phyloP scores from a whole-genome alignment of 1,139 yeast species.

The Candida pseudocylindracea region DNA sequence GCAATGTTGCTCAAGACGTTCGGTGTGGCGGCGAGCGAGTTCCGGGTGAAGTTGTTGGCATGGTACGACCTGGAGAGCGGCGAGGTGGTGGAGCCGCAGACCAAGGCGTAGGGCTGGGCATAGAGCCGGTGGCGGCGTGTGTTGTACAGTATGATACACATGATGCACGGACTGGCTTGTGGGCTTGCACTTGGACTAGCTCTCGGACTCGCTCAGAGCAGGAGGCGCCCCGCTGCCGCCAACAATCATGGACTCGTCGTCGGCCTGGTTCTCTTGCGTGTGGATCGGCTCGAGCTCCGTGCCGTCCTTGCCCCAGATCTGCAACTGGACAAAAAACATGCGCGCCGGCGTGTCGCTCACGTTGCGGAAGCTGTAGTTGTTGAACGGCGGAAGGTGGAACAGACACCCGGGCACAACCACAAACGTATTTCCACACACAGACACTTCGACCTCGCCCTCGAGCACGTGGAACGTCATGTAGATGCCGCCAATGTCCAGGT shows the following conservation, averaged over 20 bases:
- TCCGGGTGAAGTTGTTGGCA: slow-evolving; percentile 60
- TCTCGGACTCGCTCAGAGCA: too few relatives aligned
- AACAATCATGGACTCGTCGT: too few relatives aligned
- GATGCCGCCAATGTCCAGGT: too few relatives aligned
- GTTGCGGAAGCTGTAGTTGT: slow-evolving; percentile 42
- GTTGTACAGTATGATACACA: too few relatives aligned
- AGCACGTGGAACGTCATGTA: slow-evolving; percentile 45
- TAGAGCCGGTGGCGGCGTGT: background rate
- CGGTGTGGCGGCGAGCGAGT: slow-evolving; percentile 86
- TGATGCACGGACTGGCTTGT: too few relatives aligned
- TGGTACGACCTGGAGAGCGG: slow-evolving; percentile 40
- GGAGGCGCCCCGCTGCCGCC: too few relatives aligned
- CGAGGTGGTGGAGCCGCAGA: slow-evolving; percentile 9
- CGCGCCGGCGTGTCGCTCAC: slow-evolving; percentile 40
- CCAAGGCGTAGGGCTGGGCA: background rate
- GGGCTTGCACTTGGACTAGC: too few relatives aligned
- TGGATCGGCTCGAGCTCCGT: background rate
- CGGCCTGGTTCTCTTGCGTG: too few relatives aligned
- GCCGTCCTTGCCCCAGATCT: background rate
- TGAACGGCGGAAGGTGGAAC: slow-evolving; percentile 63
- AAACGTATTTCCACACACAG: slow-evolving; percentile 34
- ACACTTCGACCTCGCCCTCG: slow-evolving; percentile 48
- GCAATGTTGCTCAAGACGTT: slow-evolving; percentile 84
- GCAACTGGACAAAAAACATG: slow-evolving; percentile 49
- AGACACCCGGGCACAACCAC: slow-evolving; percentile 54